Base-by-base conservation (phyloP, 1,139 yeast genomes). In the Saccharomyces hybrid region DNA sequence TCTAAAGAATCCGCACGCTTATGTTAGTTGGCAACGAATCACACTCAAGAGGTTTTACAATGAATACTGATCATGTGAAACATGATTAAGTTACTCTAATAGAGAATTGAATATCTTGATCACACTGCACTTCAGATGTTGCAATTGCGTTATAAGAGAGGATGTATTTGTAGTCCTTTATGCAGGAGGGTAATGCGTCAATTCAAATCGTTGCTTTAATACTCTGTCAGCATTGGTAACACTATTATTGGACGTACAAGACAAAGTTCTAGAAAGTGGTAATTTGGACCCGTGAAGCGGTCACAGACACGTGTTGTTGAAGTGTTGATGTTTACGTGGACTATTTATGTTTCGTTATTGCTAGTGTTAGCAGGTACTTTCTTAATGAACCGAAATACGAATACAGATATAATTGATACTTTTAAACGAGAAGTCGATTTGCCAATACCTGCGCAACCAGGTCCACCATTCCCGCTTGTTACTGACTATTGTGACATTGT, bases 391-490 rank as follows among this genome's bases (percentile, higher is more conserved):
- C 30, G 48, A 14, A 26, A 44, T 48, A 6, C 52, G 13, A 38
- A 30, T 20, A 20, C 44, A 14, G 44, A 38, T 38, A 38, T 38
- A 23, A 20, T 8, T 4, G 44, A 38, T 46, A 27, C 31, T 25
- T 25, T 30, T 13, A 28, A 28, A 48, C 49, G 41, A 42, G 57
- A 47, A 6, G 54, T 58, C 38, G 70, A 68, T 52, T 56, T 54
- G 6, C 61, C 66, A 1, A 73, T 75, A 28, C 87, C 91, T 4
- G 77, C 73, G 0, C 50, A 62, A 0, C 87, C 88, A 1, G 60
- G 58, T 42, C 49, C 69, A 0, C 96, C 96, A 7, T 91, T 69
- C 63, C 98, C 99, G 0, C 74, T 89, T 2, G 66, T 71, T 1
- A 78, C 81, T 9, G 70, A 64, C 8, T 70, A 71, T 53, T 73